phyloP scores from a whole-genome alignment of 768 basidiomycete genomes.

The Hypsizygus marmoreus region DNA sequence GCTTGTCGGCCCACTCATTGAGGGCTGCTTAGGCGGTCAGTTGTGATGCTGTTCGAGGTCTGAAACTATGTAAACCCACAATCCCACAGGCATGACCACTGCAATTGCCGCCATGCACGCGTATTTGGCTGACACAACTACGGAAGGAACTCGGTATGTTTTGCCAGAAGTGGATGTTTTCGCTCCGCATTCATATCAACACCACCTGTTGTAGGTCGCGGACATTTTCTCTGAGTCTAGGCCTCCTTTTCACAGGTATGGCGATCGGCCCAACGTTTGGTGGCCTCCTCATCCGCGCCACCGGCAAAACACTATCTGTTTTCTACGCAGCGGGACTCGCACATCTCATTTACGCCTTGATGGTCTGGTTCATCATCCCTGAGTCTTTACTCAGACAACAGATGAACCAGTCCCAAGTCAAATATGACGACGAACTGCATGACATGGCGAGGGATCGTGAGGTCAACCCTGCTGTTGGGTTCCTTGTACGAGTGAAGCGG shows the following conservation, averaged over 20 bases:
- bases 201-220: slow-evolving; percentile 48
- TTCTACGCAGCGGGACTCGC: slow-evolving; percentile 66
- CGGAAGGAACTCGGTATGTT: slow-evolving; percentile 52
- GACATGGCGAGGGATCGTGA: slow-evolving; percentile 17
- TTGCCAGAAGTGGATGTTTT: too few species aligned
- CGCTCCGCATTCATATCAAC: too few species aligned
- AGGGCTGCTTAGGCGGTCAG: slow-evolving; percentile 75
- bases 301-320: slow-evolving; percentile 56
- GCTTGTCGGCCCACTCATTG: slow-evolving; percentile 61
- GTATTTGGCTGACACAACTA: slow-evolving; percentile 70
- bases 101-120: slow-evolving; percentile 57
- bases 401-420: slow-evolving; percentile 41
- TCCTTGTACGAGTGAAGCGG: slow-evolving; percentile 43
- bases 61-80: slow-evolving; percentile 5
- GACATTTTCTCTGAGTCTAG: slow-evolving; percentile 64
- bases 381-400: slow-evolving; percentile 68
- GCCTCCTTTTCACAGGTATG: slow-evolving; percentile 73
- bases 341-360: slow-evolving; percentile 49
- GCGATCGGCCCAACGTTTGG: slow-evolving; percentile 78
- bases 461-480: slow-evolving; percentile 16
- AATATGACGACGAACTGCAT: slow-evolving; percentile 35
- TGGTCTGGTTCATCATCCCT: slow-evolving; percentile 66
- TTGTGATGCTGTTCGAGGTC: slow-evolving; percentile 1
- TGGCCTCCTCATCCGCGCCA: slow-evolving; percentile 59
- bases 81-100: slow-evolving; percentile 45